These are phyloP conservation scores for Aureobasidium mangrovei DNA, from an alignment of 2,329 filamentous ascomycete species.

Conservation along the genomic window DNA sequence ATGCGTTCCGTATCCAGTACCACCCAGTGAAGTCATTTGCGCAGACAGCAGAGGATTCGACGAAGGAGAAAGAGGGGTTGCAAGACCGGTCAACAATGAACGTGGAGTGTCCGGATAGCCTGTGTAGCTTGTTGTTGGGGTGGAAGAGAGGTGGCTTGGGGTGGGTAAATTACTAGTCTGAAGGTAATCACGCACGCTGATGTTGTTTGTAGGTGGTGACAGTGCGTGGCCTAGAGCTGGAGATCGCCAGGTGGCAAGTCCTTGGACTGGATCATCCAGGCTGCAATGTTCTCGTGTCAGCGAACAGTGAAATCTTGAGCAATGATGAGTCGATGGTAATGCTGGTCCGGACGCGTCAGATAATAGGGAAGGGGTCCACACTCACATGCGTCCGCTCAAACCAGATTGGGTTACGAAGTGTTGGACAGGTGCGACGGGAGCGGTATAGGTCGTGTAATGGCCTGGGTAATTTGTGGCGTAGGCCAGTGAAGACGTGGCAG, in stretches of 20 bases:
- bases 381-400: slow-evolving; percentile 32
- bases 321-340: slow-evolving; percentile 12
- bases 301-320: slow-evolving; percentile 20
- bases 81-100: slow-evolving; percentile 19
- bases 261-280: slow-evolving; percentile 10
- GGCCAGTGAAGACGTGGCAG: slow-evolving; percentile 41
- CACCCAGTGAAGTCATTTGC: slow-evolving; percentile 23
- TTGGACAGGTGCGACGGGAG: slow-evolving; percentile 28
- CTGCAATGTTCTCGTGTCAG: slow-evolving; percentile 10
- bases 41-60: slow-evolving; percentile 10
- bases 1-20: slow-evolving; percentile 20
- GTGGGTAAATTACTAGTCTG: slow-evolving; percentile 24
- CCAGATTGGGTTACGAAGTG: slow-evolving; percentile 32
- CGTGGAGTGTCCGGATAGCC: slow-evolving; percentile 27
- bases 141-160: slow-evolving; percentile 23
- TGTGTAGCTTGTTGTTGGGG: slow-evolving; percentile 21
- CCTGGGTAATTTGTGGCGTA: slow-evolving; percentile 29
- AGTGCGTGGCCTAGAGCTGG: slow-evolving; percentile 17
- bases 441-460: slow-evolving; percentile 27
- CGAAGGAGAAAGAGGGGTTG: slow-evolving; percentile 20
- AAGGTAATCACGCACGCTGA: slow-evolving; percentile 15
- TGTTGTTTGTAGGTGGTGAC: slow-evolving; percentile 1
- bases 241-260: slow-evolving; percentile 23
- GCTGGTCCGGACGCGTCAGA: slow-evolving; percentile 11
- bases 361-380: slow-evolving; percentile 31